These are phyloP conservation scores for Pharus latifolius DNA, from an alignment of 176 grass and related monocot genomes.

Conservation along the genomic window DNA sequence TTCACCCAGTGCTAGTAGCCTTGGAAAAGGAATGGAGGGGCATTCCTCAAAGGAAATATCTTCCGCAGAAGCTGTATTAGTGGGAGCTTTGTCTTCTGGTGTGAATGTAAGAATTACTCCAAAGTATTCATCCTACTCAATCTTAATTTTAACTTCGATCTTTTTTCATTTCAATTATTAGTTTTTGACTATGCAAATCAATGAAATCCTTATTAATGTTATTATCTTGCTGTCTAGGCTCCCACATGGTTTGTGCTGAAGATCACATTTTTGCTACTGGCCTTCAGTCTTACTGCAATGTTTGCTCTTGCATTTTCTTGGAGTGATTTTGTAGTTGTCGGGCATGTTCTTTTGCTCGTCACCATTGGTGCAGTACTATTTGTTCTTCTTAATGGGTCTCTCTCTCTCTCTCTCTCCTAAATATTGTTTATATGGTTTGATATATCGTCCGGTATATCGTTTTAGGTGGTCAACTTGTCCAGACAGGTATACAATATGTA, in stretches of 20 bases:
- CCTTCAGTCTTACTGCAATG: conserved; percentile 61
- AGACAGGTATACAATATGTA: too few species aligned
- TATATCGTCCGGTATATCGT: too few species aligned
- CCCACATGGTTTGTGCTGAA: conserved; percentile 80
- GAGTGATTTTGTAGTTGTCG: conserved; percentile 64
- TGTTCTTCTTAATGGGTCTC: conserved; percentile 66
- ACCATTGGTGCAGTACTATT: conserved; percentile 74
- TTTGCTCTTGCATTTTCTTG: conserved; percentile 77
- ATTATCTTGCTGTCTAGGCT: conserved; percentile 28
- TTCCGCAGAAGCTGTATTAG: conserved; percentile 63
- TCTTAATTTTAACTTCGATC: background rate
- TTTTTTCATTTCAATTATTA: background rate
- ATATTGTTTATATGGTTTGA: too few species aligned
- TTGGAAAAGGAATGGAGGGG: conserved; percentile 33
- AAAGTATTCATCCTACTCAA: background rate
- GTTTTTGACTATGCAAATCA: background rate
- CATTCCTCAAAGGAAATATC: conserved; percentile 32
- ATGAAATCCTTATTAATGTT: conserved; percentile 5
- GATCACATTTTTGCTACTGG: conserved; percentile 70
- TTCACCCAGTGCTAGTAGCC: background rate
- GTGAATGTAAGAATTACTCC: conserved; percentile 40
- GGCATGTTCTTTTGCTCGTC: conserved; percentile 75
- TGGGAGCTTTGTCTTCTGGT: conserved; percentile 86
- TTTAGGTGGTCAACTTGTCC: too few species aligned
- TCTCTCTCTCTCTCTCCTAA: background rate